Conservation (phyloP, 495 filamentous ascomycete genomes). For the Daldinia vernicosa region DNA sequence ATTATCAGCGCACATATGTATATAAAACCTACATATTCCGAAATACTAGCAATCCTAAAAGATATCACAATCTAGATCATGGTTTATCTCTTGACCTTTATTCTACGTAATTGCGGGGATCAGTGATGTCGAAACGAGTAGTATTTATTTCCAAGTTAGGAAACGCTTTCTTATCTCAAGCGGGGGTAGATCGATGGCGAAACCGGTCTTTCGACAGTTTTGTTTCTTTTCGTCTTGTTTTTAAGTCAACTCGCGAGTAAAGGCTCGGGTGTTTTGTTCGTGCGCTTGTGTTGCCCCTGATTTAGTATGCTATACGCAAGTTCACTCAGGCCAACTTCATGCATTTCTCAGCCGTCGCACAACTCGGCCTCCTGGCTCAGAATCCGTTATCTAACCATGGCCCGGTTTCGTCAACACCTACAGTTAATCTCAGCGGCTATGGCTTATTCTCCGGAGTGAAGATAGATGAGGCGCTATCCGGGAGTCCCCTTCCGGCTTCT, state of each 20-base stretch:
- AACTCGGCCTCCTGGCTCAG: slow-evolving; percentile 6
- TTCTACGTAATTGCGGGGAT: not conserved
- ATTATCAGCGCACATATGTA: not conserved
- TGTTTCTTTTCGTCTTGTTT: not conserved
- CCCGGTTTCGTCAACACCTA: not conserved
- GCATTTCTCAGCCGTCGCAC: slow-evolving; percentile 6
- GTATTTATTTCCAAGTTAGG: not conserved
- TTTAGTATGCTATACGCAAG: not conserved
- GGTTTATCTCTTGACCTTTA: not conserved
- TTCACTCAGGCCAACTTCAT: not conserved
- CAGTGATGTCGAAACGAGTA: not conserved
- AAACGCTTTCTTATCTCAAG: not conserved
- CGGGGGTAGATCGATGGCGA: not conserved
- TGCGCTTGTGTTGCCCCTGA: not conserved
- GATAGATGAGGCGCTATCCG: not conserved
- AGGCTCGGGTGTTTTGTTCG: not conserved
- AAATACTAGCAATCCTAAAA: not conserved
- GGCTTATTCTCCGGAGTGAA: not conserved
- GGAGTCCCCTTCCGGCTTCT: not conserved
- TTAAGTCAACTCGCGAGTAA: not conserved
- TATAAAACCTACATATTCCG: not conserved
- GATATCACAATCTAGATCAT: not conserved
- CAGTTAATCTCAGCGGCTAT: slow-evolving; percentile 1
- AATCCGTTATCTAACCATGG: not conserved
- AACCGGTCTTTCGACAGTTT: not conserved